phyloP scores from a whole-genome alignment of 345 rosid species.

The Cardiospermum halicacabum region DNA sequence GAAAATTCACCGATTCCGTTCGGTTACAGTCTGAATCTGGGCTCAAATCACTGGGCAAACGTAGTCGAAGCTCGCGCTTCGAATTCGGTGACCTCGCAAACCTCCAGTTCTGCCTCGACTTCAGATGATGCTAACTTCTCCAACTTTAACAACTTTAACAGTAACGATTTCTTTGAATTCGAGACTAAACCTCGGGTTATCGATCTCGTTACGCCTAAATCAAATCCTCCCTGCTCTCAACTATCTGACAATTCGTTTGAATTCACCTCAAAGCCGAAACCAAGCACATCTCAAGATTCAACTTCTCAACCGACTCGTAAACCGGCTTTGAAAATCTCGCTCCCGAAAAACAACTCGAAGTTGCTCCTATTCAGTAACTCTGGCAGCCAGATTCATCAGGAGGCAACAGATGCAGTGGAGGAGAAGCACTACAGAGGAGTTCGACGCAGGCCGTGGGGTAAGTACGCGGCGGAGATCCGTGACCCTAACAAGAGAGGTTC shows the following conservation, averaged over 20 bases:
- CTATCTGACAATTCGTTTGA: conserved; percentile 7
- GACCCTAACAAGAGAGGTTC: conserved; percentile 75
- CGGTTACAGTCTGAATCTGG: neutral
- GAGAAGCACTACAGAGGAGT: conserved; percentile 86
- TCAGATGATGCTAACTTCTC: too few species aligned
- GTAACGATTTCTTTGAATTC: conserved; percentile 23
- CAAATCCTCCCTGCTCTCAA: conserved; percentile 6
- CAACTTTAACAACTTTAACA: conserved; percentile 13
- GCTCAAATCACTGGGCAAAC: conserved; percentile 16
- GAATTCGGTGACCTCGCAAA: conserved; percentile 20
- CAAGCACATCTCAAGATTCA: conserved; percentile 12
- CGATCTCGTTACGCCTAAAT: conserved; percentile 29
- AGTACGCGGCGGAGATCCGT: conserved; percentile 93
- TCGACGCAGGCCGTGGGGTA: conserved; percentile 90
- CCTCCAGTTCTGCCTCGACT: too few species aligned
- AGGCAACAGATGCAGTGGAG: too few species aligned
- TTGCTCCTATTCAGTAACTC: conserved; percentile 41
- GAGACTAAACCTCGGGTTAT: conserved; percentile 41
- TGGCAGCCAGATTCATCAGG: neutral
- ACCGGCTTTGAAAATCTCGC: conserved; percentile 46
- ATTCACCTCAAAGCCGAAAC: conserved; percentile 19
- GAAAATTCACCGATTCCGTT: conserved; percentile 37
- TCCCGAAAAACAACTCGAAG: conserved; percentile 36
- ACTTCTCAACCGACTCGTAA: conserved; percentile 29
- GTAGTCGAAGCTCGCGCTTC: conserved; percentile 13